These are phyloP conservation scores for Dorcoceras hygrometricum DNA, from an alignment of 257 asterid species.

Conservation along the genomic window DNA sequence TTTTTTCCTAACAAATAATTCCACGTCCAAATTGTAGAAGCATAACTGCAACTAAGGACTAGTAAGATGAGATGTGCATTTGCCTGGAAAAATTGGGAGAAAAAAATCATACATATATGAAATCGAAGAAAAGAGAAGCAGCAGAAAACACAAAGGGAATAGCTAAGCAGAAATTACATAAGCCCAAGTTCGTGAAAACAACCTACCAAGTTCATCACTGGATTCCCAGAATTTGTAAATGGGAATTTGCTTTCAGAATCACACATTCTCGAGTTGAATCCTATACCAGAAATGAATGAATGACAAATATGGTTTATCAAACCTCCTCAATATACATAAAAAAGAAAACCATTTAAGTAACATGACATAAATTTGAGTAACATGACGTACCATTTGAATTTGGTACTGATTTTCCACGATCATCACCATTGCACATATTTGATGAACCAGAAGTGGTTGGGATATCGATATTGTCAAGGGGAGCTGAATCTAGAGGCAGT, in stretches of 20 bases:
- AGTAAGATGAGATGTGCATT: background rate
- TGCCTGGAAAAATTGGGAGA: background rate
- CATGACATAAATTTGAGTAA: slow-evolving; percentile 32
- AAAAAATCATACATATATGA: background rate
- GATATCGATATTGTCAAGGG: slow-evolving; percentile 41
- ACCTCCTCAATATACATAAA: slow-evolving; percentile 16
- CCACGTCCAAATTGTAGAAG: background rate
- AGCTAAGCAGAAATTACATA: slow-evolving; percentile 11
- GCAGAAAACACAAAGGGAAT: background rate
- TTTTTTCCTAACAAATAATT: background rate
- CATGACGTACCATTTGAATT: slow-evolving; percentile 55
- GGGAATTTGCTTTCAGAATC: slow-evolving; percentile 62
- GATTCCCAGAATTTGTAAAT: slow-evolving; percentile 68
- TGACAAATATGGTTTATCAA: slow-evolving; percentile 19
- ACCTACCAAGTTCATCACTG: slow-evolving; percentile 83
- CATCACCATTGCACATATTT: slow-evolving; percentile 34
- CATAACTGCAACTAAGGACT: background rate
- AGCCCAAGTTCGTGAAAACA: slow-evolving; percentile 19
- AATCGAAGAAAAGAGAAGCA: slow-evolving; percentile 4
- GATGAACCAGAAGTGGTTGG: slow-evolving; percentile 54
- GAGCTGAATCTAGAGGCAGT: slow-evolving; percentile 43
- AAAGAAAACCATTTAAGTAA: slow-evolving; percentile 7
- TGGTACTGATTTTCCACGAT: slow-evolving; percentile 39
- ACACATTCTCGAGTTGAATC: slow-evolving; percentile 39
- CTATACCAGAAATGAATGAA: slow-evolving; percentile 41